Base-by-base conservation (phyloP, 495 filamentous ascomycete genomes). In the Jackrogersella multiformis region DNA sequence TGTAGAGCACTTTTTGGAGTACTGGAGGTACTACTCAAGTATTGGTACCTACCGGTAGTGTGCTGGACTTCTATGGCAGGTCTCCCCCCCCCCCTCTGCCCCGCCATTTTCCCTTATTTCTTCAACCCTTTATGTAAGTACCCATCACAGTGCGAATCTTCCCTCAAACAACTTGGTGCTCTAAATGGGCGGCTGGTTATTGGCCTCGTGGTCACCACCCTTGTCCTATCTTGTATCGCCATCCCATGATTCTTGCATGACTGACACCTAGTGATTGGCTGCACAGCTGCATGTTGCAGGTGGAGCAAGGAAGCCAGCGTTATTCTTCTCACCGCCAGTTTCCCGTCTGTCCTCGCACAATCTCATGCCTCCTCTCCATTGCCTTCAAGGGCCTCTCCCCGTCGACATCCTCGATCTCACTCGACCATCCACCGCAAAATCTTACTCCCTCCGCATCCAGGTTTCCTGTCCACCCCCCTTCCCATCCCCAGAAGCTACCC, bases 321-420 rank as follows among this genome's bases (percentile, higher is more conserved):
- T 75, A 68, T 70, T 63, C 70, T 69, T 61, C 70, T 73, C 73
- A 75, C 73, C 73, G 73, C 73, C 73, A 75, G 73, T 75, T 75
- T 75, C 70, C 72, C 69, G 72, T 68, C 55, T 72, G 63, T 61
- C 66, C 72, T 74, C 72, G 56, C 69, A 74, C 72, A 72, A 69
- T 69, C 60, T 68, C 51, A 69, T 68, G 60, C 56, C 73, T 74
- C 70, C 58, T 64, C 63, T 52, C 67, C 58, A 68, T 69, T 54
- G 67, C 64, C 67, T 69, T 69, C 73, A 69, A 69, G 67, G 69
- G 64, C 73, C n/a, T 55, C 70, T 71, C 65, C 72, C 69, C 69
- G 70, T 65, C 69, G 70, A 61, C 61, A 64, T 53, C 69, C 70
- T 75, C 70, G 73, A 75, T 75, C 73, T 75, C 73, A 75, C 73